Conservation (phyloP, 495 filamentous ascomycete species). For the Aspergillus baeticus region DNA sequence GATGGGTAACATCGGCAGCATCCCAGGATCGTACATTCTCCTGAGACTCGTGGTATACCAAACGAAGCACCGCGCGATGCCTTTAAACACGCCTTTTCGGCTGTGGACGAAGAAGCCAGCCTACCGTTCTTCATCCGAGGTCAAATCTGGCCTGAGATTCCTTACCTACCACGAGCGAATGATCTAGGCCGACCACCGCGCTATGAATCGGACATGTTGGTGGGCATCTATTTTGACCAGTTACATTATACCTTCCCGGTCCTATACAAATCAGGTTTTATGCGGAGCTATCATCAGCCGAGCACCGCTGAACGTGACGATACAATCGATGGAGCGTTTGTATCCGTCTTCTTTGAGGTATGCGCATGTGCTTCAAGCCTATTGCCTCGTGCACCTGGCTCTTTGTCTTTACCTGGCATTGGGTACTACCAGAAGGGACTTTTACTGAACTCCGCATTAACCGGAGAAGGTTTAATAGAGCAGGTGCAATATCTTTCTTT, state of each 20-base stretch:
- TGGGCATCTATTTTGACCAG: neutral
- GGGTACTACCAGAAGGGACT: constrained; percentile 3
- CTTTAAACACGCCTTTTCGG: neutral
- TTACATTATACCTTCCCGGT: neutral
- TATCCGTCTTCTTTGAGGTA: neutral
- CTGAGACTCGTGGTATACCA: neutral
- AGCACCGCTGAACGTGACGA: neutral
- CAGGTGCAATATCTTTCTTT: neutral
- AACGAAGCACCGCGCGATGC: neutral
- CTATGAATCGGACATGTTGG: neutral
- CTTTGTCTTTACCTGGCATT: neutral
- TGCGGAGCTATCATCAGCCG: neutral
- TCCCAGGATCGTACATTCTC: neutral
- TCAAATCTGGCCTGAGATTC: neutral
- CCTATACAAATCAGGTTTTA: neutral
- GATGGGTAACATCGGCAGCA: neutral
- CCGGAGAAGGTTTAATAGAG: neutral
- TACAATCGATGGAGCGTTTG: neutral
- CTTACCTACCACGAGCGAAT: neutral
- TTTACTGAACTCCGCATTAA: neutral
- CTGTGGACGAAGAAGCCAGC: neutral
- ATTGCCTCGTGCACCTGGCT: neutral
- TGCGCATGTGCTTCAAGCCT: neutral
- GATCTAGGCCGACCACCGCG: neutral
- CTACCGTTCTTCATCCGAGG: neutral